A percentile compares a stretch with the other conserved stretches of the same genome.
phyloP scores from a whole-genome alignment of 331 rosid species.

The Stylosanthes scabra region DNA sequence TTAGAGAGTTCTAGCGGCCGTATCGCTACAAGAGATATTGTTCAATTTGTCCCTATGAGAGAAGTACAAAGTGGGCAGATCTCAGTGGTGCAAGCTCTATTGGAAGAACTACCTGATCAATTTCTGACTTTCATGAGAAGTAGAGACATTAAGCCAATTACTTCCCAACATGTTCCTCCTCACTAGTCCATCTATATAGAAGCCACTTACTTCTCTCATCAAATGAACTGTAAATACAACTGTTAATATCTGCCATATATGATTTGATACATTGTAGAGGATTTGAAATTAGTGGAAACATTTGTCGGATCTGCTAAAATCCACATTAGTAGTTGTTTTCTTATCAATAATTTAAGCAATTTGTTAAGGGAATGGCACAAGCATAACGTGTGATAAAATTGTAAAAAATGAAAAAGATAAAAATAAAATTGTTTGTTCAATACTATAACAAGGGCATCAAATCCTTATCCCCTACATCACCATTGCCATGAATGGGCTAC shows the following conservation, averaged over 20 bases:
- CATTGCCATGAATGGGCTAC: too few relatives aligned
- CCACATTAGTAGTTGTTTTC: background rate
- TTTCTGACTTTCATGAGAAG: constrained; percentile 72
- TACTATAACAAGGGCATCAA: too few relatives aligned
- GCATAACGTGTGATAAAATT: background rate
- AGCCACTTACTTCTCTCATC: background rate
- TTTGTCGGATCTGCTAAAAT: too few relatives aligned
- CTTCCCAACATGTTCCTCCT: constrained; percentile 15
- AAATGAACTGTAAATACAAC: constrained; percentile 10
- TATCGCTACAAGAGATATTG: constrained; percentile 80
- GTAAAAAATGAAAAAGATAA: too few relatives aligned
- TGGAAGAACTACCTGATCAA: constrained; percentile 88
- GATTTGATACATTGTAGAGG: background rate
- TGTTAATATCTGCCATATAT: background rate
- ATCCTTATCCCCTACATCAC: too few relatives aligned
- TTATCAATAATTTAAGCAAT: constrained; percentile 10
- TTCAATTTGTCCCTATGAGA: constrained; percentile 91
- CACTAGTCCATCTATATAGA: constrained; percentile 9
- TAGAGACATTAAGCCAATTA: constrained; percentile 61
- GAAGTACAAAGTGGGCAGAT: constrained; percentile 72
- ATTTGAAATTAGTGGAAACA: too few relatives aligned
- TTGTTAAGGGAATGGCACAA: constrained; percentile 22
- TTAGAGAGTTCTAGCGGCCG: constrained; percentile 77
- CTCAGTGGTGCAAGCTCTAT: constrained; percentile 69
- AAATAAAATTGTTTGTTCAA: too few relatives aligned